Conservation (phyloP, 768 basidiomycete genomes). For the Leccinum aurantiacum region DNA sequence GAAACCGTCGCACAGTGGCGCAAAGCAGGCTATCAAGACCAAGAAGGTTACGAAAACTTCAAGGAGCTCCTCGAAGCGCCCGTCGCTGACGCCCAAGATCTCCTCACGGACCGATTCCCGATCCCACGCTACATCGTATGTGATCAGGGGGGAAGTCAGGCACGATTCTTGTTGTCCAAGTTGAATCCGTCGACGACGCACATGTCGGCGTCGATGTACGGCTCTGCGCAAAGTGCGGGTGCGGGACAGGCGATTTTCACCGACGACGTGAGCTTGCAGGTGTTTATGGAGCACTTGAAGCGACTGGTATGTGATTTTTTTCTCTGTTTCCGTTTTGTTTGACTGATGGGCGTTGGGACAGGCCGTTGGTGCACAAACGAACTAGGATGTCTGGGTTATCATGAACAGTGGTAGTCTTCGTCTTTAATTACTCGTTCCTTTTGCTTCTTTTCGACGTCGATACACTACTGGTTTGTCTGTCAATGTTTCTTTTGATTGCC, state of each 20-base stretch:
- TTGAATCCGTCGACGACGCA: slow-evolving; percentile 98
- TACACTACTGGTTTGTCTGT: slow-evolving; percentile 12
- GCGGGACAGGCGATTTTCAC: slow-evolving; percentile 95
- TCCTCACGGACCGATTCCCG: slow-evolving; percentile 93
- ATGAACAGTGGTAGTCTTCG: neutral
- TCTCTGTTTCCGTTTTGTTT: neutral
- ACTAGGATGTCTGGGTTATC: slow-evolving; percentile 33
- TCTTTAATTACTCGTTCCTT: neutral
- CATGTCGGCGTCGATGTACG: slow-evolving; percentile 90
- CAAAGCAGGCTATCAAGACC: slow-evolving; percentile 97
- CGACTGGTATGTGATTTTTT: slow-evolving; percentile 61
- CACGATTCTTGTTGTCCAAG: slow-evolving; percentile 95
- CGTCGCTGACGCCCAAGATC: slow-evolving; percentile 90
- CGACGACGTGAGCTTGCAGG: slow-evolving; percentile 96
- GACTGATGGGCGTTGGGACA: slow-evolving; percentile 24
- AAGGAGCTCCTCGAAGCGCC: slow-evolving; percentile 90
- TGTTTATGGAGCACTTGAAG: slow-evolving; percentile 98
- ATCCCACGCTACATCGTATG: slow-evolving; percentile 98
- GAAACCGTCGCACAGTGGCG: slow-evolving; percentile 97
- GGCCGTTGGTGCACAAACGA: slow-evolving; percentile 72
- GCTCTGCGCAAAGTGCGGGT: slow-evolving; percentile 62
- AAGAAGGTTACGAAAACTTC: slow-evolving; percentile 98
- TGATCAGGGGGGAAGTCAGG: slow-evolving; percentile 96
- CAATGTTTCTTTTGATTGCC: slow-evolving; percentile 9
- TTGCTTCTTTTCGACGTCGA: slow-evolving; percentile 1